A percentile compares a stretch with the other conserved stretches of the same genome.
Evolutionary conservation across 106 monocot genomes (phyloP).

Genomic region (Apostasia ramifera): DNA sequence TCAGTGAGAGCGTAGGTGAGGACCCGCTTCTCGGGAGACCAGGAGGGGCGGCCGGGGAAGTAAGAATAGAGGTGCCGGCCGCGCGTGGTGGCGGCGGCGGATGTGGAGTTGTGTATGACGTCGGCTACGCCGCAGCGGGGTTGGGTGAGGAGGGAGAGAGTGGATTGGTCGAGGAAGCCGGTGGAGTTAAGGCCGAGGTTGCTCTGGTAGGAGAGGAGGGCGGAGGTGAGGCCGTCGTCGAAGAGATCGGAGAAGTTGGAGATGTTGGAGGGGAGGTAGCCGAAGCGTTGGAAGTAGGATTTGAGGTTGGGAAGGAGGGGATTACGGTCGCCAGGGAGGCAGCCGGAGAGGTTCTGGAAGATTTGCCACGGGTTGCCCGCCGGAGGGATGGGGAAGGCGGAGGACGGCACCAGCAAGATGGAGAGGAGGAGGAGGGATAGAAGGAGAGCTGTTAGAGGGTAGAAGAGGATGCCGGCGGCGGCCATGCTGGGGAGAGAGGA

Average conservation of each 20-base stretch:
- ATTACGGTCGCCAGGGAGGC: constrained; percentile 45
- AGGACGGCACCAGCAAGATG: neutral
- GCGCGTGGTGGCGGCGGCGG: constrained; percentile 5
- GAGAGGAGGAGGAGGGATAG: constrained; percentile 7
- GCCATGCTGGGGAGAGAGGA: neutral
- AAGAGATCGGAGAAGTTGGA: constrained; percentile 54
- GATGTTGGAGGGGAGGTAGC: constrained; percentile 44
- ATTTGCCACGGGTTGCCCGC: constrained; percentile 38
- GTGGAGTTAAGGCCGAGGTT: constrained; percentile 58
- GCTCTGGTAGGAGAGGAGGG: constrained; percentile 62
- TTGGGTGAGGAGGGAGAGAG: constrained; percentile 44
- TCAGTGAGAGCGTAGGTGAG: constrained; percentile 63
- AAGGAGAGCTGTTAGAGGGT: too few relatives aligned
- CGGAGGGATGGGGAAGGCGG: neutral
- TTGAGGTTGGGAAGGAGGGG: constrained; percentile 43
- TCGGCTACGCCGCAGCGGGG: constrained; percentile 92
- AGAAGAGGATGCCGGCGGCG: neutral
- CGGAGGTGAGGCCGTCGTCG: constrained; percentile 41
- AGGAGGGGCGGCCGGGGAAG: constrained; percentile 61
- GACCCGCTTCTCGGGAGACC: constrained; percentile 29
- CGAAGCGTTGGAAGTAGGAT: constrained; percentile 57
- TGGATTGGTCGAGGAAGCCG: constrained; percentile 56
- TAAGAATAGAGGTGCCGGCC: constrained; percentile 63
- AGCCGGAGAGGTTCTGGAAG: constrained; percentile 65
- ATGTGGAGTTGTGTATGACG: constrained; percentile 37